phyloP scores from a whole-genome alignment of 305 asterid species.

The Fraxinus nigra region DNA sequence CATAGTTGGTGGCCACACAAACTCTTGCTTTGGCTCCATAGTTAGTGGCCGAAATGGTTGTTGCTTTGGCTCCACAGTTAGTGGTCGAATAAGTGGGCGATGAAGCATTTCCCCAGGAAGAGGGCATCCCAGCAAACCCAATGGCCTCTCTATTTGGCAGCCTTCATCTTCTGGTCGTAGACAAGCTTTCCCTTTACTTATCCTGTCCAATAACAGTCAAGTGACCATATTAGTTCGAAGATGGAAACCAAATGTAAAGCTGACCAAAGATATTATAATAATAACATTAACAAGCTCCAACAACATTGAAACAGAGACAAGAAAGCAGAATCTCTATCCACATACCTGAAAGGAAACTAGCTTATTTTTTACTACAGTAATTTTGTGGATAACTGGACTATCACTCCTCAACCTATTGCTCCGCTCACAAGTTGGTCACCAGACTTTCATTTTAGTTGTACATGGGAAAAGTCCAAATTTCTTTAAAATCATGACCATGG shows the following conservation, averaged over 20 bases:
- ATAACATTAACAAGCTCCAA: neutral
- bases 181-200: conserved; percentile 93
- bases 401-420: neutral
- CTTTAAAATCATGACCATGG: neutral
- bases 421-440: neutral
- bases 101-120: conserved; percentile 63
- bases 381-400: neutral
- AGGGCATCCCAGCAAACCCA: conserved; percentile 56
- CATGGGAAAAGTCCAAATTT: neutral
- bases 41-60: conserved; percentile 32
- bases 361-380: neutral
- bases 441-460: neutral
- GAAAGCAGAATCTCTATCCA: neutral
- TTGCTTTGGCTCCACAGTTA: conserved; percentile 50
- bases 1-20: conserved; percentile 23
- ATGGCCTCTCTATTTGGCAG: conserved; percentile 40
- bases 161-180: conserved; percentile 68
- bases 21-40: conserved; percentile 40
- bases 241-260: neutral
- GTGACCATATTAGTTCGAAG: neutral
- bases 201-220: conserved; percentile 38
- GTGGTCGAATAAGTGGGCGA: conserved; percentile 81
- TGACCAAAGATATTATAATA: neutral
- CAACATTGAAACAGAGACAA: neutral
- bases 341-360: neutral